A percentile compares a stretch with the other conserved stretches of the same genome.
These are phyloP conservation scores for Tolypocladium nubicola DNA, from an alignment of 2,329 filamentous ascomycete species.

Conservation along the genomic window DNA sequence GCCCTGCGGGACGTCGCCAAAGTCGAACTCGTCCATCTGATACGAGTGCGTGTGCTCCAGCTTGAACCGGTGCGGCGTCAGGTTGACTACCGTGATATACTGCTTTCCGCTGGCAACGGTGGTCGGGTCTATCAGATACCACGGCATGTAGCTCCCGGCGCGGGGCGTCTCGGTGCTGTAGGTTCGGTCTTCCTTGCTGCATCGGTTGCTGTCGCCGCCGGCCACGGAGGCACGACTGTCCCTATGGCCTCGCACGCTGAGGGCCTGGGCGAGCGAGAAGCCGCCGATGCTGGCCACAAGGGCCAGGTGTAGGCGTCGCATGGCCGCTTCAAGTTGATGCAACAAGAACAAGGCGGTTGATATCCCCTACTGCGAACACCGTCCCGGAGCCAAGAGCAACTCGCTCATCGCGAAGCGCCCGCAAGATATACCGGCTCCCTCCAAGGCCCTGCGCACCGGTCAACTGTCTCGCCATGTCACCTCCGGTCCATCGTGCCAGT, in stretches of 20 bases:
- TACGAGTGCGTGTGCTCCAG: slow-evolving; percentile 15
- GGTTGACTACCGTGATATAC: slow-evolving; percentile 22
- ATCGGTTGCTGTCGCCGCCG: neutral
- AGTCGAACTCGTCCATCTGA: slow-evolving; percentile 20
- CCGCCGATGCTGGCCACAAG: neutral
- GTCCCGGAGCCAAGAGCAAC: too few relatives aligned
- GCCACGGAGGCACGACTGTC: slow-evolving; percentile 18
- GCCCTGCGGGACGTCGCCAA: slow-evolving; percentile 21
- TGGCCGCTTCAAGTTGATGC: neutral
- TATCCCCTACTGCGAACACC: too few relatives aligned
- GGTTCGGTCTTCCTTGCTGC: neutral
- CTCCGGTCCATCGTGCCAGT: neutral
- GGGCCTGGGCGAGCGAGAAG: neutral
- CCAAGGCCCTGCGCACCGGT: neutral
- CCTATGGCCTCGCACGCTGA: neutral
- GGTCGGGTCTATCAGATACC: neutral
- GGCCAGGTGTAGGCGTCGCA: neutral
- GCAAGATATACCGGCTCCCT: neutral
- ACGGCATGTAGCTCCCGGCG: neutral
- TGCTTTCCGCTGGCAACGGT: neutral
- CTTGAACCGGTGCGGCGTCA: slow-evolving; percentile 20
- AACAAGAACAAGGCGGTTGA: too few relatives aligned
- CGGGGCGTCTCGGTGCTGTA: neutral
- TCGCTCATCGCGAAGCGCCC: neutral
- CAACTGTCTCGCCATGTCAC: neutral